These are phyloP conservation scores for Adiantum capillusveneris DNA, from an alignment of 75 land plant species.

Conservation along the genomic window DNA sequence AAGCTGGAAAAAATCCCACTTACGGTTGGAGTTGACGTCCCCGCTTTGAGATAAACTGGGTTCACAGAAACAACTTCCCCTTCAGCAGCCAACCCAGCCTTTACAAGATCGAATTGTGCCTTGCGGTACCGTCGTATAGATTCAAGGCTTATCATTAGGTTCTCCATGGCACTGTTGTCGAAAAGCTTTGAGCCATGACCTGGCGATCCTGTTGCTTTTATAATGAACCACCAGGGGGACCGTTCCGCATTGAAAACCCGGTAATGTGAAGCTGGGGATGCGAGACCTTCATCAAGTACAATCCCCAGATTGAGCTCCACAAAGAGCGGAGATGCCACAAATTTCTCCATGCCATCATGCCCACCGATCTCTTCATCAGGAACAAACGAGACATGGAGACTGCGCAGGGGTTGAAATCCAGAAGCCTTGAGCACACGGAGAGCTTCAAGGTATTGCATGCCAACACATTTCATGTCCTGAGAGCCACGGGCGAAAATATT, in stretches of 20 bases:
- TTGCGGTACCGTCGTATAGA: slow-evolving; percentile 50
- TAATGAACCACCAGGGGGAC: slow-evolving; percentile 60
- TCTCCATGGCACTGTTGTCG: slow-evolving; percentile 89
- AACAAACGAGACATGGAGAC: slow-evolving; percentile 68
- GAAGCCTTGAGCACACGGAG: slow-evolving; percentile 40
- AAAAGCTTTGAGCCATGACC: slow-evolving; percentile 88
- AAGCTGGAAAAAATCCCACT: too few species aligned
- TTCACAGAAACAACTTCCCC: slow-evolving; percentile 90
- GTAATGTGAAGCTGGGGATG: slow-evolving; percentile 56
- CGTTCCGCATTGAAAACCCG: slow-evolving; percentile 79
- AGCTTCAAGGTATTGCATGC: slow-evolving; percentile 93
- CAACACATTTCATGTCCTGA: slow-evolving; percentile 98
- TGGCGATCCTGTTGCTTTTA: slow-evolving; percentile 70
- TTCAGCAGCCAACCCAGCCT: slow-evolving; percentile 64
- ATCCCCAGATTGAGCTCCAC: slow-evolving; percentile 62
- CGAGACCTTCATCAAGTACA: slow-evolving; percentile 81
- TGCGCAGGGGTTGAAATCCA: slow-evolving; percentile 54
- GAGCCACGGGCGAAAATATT: slow-evolving; percentile 79
- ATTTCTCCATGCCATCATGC: slow-evolving; percentile 47
- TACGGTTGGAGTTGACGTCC: slow-evolving; percentile 79
- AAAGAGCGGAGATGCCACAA: slow-evolving; percentile 55
- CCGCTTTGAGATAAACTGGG: slow-evolving; percentile 78
- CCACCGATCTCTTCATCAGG: slow-evolving; percentile 98
- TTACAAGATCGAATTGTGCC: slow-evolving; percentile 75
- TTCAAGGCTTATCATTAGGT: slow-evolving; percentile 68